Evolutionary conservation across 2,329 filamentous ascomycete genomes (phyloP).

Genomic region (Diaporthe ampelina): DNA sequence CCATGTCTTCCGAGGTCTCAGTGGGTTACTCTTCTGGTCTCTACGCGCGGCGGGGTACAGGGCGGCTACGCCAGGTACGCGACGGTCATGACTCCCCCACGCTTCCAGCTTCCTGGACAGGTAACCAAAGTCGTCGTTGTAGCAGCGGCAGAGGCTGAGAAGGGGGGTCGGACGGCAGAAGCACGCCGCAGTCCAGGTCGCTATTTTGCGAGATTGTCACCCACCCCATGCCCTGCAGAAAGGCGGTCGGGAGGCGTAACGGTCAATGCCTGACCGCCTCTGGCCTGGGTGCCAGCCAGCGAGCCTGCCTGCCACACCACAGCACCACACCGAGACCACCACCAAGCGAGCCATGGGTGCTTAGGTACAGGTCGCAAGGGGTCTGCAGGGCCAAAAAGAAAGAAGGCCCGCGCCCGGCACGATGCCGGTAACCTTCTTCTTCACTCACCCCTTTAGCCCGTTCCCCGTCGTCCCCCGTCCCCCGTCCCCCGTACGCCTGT

Average conservation of each 20-base stretch:
- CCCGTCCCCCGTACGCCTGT: not conserved
- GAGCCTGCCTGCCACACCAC: no score
- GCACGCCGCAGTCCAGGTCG: conserved; percentile 19
- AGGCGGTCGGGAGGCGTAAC: conserved; percentile 28
- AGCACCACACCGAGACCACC: conserved; percentile 17
- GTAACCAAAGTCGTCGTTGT: not conserved
- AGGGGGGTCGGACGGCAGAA: conserved; percentile 35
- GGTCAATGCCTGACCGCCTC: conserved; percentile 36
- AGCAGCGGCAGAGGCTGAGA: conserved; percentile 14
- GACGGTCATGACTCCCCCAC: not conserved
- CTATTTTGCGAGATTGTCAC: conserved; percentile 32
- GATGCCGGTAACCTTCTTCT: not conserved
- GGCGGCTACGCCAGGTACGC: not conserved
- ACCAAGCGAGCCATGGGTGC: not conserved
- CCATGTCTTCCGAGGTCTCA: conserved; percentile 26
- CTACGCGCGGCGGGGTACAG: not conserved
- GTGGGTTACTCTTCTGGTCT: not conserved
- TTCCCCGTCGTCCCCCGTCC: no score
- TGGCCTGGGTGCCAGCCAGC: not conserved
- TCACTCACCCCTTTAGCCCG: no score
- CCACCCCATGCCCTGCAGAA: conserved; percentile 23
- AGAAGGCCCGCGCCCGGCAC: no score
- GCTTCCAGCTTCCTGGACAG: not conserved
- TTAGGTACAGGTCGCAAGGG: not conserved
- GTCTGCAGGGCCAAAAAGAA: conserved; percentile 18